These are phyloP conservation scores for Alopecurus myosuroides DNA, from an alignment of 176 grass and related monocot species.

Conservation along the genomic window DNA sequence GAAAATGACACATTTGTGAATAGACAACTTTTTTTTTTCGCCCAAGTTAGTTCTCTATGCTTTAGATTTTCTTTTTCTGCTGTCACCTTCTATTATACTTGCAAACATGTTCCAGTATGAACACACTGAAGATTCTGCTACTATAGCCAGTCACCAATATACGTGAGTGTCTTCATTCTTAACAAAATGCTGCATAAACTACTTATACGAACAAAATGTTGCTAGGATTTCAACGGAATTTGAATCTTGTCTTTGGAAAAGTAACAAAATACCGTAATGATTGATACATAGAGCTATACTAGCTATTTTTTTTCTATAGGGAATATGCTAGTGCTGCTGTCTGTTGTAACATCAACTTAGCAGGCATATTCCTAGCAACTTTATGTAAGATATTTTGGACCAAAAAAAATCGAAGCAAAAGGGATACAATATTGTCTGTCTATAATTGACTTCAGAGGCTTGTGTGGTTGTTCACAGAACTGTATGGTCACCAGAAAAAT, in stretches of 20 bases:
- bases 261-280: neutral
- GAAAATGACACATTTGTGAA: neutral
- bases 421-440: neutral
- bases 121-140: neutral
- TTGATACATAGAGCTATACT: neutral
- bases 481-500: neutral
- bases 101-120: neutral
- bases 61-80: neutral
- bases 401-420: neutral
- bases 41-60: neutral
- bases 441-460: neutral
- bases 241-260: neutral
- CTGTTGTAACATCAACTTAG: neutral
- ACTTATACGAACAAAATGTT: neutral
- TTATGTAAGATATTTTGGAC: neutral
- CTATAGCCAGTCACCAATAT: neutral
- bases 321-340: neutral
- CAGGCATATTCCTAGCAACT: slow-evolving; percentile 8
- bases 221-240: neutral
- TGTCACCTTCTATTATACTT: neutral
- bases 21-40: neutral
- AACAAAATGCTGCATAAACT: neutral
- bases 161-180: neutral
- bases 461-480: neutral
- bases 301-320: neutral